Percentiles rank a stretch among this genome's conserved stretches.
Evolutionary conservation across 306 rosid species (phyloP).

Genomic region (Crotalaria pallida): DNA sequence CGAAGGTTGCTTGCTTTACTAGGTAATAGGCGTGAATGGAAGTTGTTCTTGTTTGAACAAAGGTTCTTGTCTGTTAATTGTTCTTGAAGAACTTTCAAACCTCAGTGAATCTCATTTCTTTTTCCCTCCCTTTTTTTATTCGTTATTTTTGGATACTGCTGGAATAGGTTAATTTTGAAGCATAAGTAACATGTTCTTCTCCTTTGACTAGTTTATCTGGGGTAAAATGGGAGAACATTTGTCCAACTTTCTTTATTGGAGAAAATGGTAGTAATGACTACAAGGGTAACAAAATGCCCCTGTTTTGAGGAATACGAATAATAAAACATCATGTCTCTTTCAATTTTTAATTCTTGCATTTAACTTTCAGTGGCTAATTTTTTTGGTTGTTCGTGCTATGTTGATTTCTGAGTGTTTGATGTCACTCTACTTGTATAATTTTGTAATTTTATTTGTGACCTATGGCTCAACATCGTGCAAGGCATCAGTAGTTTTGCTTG

Average conservation of each 20-base stretch:
- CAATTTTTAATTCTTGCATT: not conserved
- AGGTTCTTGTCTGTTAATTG: not conserved
- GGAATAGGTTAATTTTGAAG: not conserved
- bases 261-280: not conserved
- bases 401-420: not conserved
- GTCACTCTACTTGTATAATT: not conserved
- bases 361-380: not conserved
- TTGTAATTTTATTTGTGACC: not conserved
- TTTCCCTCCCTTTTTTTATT: not conserved
- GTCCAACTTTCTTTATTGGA: not conserved
- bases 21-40: not conserved
- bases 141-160: not conserved
- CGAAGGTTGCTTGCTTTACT: conserved; percentile 8
- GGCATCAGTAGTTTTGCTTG: not conserved
- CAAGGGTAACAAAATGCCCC: not conserved
- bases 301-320: not conserved
- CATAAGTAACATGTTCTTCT: not conserved
- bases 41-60: not conserved
- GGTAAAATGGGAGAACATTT: not conserved
- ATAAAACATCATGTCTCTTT: not conserved
- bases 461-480: not conserved
- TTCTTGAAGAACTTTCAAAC: not conserved
- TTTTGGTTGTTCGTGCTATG: not conserved
- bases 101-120: not conserved
- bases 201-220: not conserved